These are phyloP conservation scores for Fusarium succisae DNA, from an alignment of 2,329 filamentous ascomycete genomes.

Conservation along the genomic window DNA sequence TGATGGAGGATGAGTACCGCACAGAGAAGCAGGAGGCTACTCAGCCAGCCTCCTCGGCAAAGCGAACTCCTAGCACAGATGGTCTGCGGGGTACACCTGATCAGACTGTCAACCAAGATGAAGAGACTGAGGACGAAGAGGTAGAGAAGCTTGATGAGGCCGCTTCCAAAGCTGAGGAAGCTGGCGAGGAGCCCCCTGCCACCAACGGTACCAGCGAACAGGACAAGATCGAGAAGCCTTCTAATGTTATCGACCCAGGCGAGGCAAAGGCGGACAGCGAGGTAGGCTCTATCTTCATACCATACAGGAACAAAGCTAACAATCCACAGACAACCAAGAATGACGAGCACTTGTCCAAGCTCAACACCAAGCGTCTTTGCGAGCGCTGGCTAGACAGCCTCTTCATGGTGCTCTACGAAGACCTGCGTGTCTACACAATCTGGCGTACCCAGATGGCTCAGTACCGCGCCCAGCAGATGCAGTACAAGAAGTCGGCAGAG, in stretches of 20 bases:
- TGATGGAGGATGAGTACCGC: slow-evolving; percentile 99
- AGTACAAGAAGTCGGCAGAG: slow-evolving; percentile 95
- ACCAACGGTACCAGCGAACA: slow-evolving; percentile 57
- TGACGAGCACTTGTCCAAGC: slow-evolving; percentile 82
- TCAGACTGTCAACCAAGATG: slow-evolving; percentile 60
- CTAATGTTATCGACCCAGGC: slow-evolving; percentile 79
- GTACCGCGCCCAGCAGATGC: slow-evolving; percentile 89
- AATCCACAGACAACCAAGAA: slow-evolving; percentile 65
- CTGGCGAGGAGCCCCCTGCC: slow-evolving; percentile 44
- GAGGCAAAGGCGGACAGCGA: slow-evolving; percentile 77
- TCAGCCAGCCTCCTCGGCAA: slow-evolving; percentile 56
- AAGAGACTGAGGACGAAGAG: slow-evolving; percentile 49
- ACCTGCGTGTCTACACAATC: slow-evolving; percentile 97
- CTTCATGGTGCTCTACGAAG: slow-evolving; percentile 99
- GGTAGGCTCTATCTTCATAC: slow-evolving; percentile 53
- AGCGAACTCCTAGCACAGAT: slow-evolving; percentile 81
- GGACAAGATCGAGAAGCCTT: slow-evolving; percentile 75
- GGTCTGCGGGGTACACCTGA: slow-evolving; percentile 77
- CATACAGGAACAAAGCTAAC: slow-evolving; percentile 27
- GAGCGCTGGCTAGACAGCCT: slow-evolving; percentile 98
- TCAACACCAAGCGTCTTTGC: slow-evolving; percentile 96
- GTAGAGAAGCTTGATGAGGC: slow-evolving; percentile 46
- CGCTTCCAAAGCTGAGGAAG: slow-evolving; percentile 36
- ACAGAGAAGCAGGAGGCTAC: slow-evolving; percentile 78
- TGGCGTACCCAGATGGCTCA: slow-evolving; percentile 99